A percentile compares a stretch with the other conserved stretches of the same genome.
phyloP scores from a whole-genome alignment of 2,329 filamentous ascomycete species.

The Penicillium aurantiogriseum region DNA sequence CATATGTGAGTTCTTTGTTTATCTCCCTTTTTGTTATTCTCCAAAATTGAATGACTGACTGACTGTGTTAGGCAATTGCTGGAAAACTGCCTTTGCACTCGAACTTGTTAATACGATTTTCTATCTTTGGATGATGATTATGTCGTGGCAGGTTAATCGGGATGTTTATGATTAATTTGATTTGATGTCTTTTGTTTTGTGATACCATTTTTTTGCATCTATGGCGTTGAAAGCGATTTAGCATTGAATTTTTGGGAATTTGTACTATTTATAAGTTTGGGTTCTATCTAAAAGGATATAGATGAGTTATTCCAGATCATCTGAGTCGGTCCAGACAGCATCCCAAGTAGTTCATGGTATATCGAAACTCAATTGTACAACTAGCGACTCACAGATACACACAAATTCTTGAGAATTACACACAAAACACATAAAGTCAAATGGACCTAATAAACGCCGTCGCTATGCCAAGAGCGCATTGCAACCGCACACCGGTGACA shows the following conservation, averaged over 20 bases:
- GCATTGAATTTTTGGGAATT: neutral
- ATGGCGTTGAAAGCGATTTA: constrained; percentile 6
- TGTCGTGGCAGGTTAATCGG: constrained; percentile 55
- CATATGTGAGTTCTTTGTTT: constrained; percentile 52
- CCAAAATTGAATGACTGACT: constrained; percentile 14
- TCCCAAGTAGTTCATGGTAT: neutral
- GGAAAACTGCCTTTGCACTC: constrained; percentile 63
- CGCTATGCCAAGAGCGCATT: constrained; percentile 34
- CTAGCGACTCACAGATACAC: constrained; percentile 2
- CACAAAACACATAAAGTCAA: neutral
- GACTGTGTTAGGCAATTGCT: constrained; percentile 52
- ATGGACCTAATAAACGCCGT: constrained; percentile 23
- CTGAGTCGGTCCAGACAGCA: neutral
- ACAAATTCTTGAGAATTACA: constrained; percentile 1
- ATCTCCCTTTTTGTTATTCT: neutral
- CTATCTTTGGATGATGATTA: constrained; percentile 65
- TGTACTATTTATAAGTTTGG: neutral
- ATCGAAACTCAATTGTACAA: neutral
- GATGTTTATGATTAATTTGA: constrained; percentile 29
- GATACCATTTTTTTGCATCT: constrained; percentile 9
- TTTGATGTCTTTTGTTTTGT: constrained; percentile 1
- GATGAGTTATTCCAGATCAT: neutral
- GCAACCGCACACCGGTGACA: constrained; percentile 20
- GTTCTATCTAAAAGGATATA: neutral
- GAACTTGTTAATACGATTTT: constrained; percentile 64